phyloP scores from a whole-genome alignment of 2,329 filamentous ascomycete genomes.

The Escovopsis weberi region DNA sequence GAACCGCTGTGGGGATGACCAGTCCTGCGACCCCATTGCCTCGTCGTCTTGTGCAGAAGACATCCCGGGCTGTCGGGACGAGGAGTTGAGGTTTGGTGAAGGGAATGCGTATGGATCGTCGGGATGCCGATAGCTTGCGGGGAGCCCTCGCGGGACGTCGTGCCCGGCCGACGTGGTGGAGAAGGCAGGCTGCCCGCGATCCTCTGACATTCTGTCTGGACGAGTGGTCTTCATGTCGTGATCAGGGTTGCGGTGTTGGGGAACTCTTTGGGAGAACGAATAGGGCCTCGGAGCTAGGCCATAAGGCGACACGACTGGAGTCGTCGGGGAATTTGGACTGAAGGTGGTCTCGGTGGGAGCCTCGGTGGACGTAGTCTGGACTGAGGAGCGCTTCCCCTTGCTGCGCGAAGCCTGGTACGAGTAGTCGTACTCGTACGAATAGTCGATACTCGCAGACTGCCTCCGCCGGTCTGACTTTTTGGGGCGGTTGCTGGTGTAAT shows the following conservation, averaged over 20 bases:
- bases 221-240: slow-evolving; percentile 3
- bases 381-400: slow-evolving; percentile 36
- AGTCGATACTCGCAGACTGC: not conserved
- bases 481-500: not conserved
- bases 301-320: slow-evolving; percentile 33
- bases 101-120: slow-evolving; percentile 14
- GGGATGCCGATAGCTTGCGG: slow-evolving; percentile 40
- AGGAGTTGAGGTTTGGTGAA: slow-evolving; percentile 5
- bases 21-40: slow-evolving; percentile 13
- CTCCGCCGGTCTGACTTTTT: not conserved
- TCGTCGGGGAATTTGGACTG: slow-evolving; percentile 41
- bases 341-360: slow-evolving; percentile 42
- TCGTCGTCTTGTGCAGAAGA: slow-evolving; percentile 6
- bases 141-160: slow-evolving; percentile 45
- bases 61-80: slow-evolving; percentile 1
- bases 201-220: slow-evolving; percentile 16
- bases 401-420: slow-evolving; percentile 24
- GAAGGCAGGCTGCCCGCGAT: slow-evolving; percentile 19
- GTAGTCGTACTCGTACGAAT: slow-evolving; percentile 14
- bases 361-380: slow-evolving; percentile 41
- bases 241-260: slow-evolving; percentile 21
- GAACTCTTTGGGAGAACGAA: slow-evolving; percentile 33
- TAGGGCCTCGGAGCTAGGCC: slow-evolving; percentile 45
- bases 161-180: slow-evolving; percentile 37
- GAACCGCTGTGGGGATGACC: slow-evolving; percentile 10